Base-by-base conservation (phyloP, 164 flowering plant species). In the Aristolochia contorta region DNA sequence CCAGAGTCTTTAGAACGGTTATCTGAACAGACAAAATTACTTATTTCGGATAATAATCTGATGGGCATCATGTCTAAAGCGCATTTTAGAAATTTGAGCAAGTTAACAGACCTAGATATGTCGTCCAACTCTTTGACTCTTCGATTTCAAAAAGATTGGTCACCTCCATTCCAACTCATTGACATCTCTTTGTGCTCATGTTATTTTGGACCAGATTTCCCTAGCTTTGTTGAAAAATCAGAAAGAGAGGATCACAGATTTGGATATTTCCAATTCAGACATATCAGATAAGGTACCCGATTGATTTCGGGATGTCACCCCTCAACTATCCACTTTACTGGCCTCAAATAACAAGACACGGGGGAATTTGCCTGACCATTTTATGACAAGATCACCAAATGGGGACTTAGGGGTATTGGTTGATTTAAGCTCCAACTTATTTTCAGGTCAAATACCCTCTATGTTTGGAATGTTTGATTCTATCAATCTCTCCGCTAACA, bases 151-250 rank as follows among this genome's bases (percentile, higher is more conserved):
- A 46, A 30, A 4, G 53, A 59, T 16, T 59, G 62, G 62, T n/a
- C 13, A 18, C 62, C 62, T 23, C 18, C 62, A 47, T 59, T 59
- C 24, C 62, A 47, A 46, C 33, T 59, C 15, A 20, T 46, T 1
- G 10, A 10, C 15, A 16, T 59, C 23, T 2, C 14, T 10, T 22
- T 47, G n/a, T 3, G 9, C 10, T 47, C 62, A 43, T 47, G 52
- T 16, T 0, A 18, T 18, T 19, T 59, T 2, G 62, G 62, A 2
- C 62, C 51, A 16, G 16, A 10, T 14, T 24, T 59, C 10, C 62
- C 62, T 20, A 22, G n/a, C 13, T n/a, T 47, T 54, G 62, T n/a
- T 59, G 6, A 47, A 21, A 13, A 47, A 37, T 22, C 62, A 47
- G n/a, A 47, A 16, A 19, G 2, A 8, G 2, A 4, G 25, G 1